Evolutionary conservation across 148 eudicot genomes (phyloP).

Genomic region (Vaccinium vitisidaea): DNA sequence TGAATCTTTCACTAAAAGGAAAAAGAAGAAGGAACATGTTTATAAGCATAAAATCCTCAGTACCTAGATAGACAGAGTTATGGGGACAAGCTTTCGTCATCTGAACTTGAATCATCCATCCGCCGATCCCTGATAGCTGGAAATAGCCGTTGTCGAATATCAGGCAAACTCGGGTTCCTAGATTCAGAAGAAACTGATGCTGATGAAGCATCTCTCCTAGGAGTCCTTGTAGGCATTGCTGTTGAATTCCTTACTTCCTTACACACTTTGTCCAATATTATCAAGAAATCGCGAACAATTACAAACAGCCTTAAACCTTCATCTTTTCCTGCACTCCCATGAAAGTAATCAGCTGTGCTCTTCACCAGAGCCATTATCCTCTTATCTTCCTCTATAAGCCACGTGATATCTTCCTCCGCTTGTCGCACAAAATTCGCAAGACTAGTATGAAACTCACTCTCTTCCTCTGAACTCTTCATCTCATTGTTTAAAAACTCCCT

Average conservation of each 20-base stretch:
- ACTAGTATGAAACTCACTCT: slow-evolving; percentile 38
- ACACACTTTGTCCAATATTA: slow-evolving; percentile 66
- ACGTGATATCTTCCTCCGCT: slow-evolving; percentile 48
- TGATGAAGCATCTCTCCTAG: slow-evolving; percentile 25
- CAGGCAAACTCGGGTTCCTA: slow-evolving; percentile 24
- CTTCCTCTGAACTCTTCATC: slow-evolving; percentile 40
- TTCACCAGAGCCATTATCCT: slow-evolving; percentile 64
- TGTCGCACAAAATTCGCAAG: slow-evolving; percentile 46
- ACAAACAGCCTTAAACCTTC: slow-evolving; percentile 74
- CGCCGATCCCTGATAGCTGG: slow-evolving; percentile 48
- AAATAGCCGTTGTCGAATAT: slow-evolving; percentile 42
- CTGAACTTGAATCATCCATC: slow-evolving; percentile 44
- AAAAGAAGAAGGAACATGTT: not conserved
- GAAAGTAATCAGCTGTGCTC: slow-evolving; percentile 79
- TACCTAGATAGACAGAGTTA: slow-evolving; percentile 14
- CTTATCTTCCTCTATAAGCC: slow-evolving; percentile 64
- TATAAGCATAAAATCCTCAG: not conserved
- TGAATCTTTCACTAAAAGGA: not conserved
- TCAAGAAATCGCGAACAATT: slow-evolving; percentile 68
- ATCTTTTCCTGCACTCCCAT: slow-evolving; percentile 67
- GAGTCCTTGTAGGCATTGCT: slow-evolving; percentile 20
- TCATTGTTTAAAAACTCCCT: slow-evolving; percentile 54
- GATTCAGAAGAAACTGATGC: slow-evolving; percentile 31
- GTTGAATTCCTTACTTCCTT: slow-evolving; percentile 39
- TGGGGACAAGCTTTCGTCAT: slow-evolving; percentile 31